These are phyloP conservation scores for Fusarium setosum DNA, from an alignment of 2,329 filamentous ascomycete species.

Conservation along the genomic window DNA sequence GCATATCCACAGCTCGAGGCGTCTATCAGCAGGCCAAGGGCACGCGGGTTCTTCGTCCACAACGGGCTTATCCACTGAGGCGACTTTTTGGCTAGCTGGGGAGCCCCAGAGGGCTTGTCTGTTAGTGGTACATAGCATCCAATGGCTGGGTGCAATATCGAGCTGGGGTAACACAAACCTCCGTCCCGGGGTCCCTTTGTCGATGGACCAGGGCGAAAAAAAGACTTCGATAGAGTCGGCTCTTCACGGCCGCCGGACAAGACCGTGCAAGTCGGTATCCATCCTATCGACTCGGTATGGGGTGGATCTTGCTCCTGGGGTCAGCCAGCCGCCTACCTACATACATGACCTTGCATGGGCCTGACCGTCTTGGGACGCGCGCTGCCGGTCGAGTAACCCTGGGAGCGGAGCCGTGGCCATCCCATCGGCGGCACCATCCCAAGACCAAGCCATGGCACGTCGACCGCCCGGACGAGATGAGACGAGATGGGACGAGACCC, in stretches of 20 bases:
- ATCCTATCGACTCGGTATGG: background rate
- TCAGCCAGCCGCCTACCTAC: background rate
- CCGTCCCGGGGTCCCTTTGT: too few relatives aligned
- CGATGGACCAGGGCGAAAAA: background rate
- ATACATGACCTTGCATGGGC: conserved; percentile 10
- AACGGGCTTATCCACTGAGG: conserved; percentile 9
- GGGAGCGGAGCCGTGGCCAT: background rate
- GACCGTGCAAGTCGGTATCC: background rate
- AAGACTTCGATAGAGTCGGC: background rate
- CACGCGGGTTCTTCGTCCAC: conserved; percentile 6
- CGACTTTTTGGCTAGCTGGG: background rate
- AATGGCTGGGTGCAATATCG: background rate
- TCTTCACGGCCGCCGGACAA: background rate
- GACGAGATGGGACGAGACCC: conserved; percentile 3
- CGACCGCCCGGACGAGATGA: background rate
- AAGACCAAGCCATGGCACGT: conserved; percentile 4
- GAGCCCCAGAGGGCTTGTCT: conserved; percentile 1
- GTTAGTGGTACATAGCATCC: conserved; percentile 1
- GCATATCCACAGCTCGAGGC: conserved; percentile 4
- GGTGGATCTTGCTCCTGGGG: background rate
- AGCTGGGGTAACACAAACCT: conserved; percentile 23
- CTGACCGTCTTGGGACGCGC: conserved; percentile 17
- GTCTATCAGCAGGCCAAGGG: conserved; percentile 3
- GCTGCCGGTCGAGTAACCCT: conserved; percentile 12
- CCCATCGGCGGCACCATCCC: background rate